Base-by-base conservation (phyloP, 2,329 filamentous ascomycete species). In the Talaromyces islandicus region DNA sequence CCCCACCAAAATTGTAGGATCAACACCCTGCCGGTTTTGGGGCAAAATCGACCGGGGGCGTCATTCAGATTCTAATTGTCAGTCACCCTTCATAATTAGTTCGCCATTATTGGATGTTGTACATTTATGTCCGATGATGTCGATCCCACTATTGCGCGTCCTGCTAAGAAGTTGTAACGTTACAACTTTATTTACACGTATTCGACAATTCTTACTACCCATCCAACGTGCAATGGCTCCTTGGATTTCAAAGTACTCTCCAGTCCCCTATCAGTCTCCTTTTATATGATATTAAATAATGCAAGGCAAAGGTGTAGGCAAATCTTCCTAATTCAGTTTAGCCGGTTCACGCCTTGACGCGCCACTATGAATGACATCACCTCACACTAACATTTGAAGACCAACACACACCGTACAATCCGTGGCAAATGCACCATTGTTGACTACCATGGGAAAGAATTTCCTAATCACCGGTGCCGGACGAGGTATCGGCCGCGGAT, bases 401-500 rank as follows among this genome's bases (percentile, higher is more conserved):
- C 32, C 32, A 35, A 35, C 32, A 17, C 14, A 35, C 32, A 35
- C 32, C 12, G 32, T 35, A 6, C 3, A 32, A 11, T 32, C 30
- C 32, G 32, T 38, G 12, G 12, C 32, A 17, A 30, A 17, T 17
- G 3, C 32, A 38, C 12, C 6, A 38, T 38, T n/a, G 17, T 38
- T n/a, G 17, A 29, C 12, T 4, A 30, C 24, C 6, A 61, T 61
- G 59, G 50, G 48, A 17, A 58, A 61, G 30, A 61, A 61, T 14
- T 61, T 58, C 10, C 59, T 61, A 17, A 61, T 61, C 12, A 61
- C 59, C 21, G 59, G 59, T 35, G 59, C 59, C 54, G 59, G 35
- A 11, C 52, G 59, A 38, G 59, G 59, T 27, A 61, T 61, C 25
- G 55, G 55, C 14, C 59, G 59, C 6, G 59, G 59, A 17, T 30